Evolutionary conservation across 768 basidiomycete genomes (phyloP), one percentile per base, ranked within the genome.

Genomic region (Tricholoma flavovirens): DNA sequence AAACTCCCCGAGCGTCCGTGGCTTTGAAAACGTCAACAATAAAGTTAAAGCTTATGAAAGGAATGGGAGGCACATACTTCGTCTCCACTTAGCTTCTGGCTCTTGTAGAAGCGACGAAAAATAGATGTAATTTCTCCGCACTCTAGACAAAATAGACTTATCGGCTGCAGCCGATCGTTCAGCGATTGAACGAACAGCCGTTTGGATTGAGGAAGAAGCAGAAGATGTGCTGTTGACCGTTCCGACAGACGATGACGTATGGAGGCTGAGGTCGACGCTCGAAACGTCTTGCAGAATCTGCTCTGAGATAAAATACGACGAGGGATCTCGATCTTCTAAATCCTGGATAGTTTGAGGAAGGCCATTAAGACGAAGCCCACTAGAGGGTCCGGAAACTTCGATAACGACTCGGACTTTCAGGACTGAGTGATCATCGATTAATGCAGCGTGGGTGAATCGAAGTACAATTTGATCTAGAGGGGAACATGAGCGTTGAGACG

Each of bases 61-160:
- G 51, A 59, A 52, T 55, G 38, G 61, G n/a, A 57, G 57, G 26
- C 19, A 74, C 86, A 64, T 69, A 92, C 90, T 90, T 65, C 86
- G 78, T 66, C 86, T 86, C 96, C 96, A 99, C 70, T 99, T 99
- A 3, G 93, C 93, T 69, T 98, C 94, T 0, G 97, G 97, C 64
- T 98, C 96, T 70, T 98, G 97, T 49, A 99, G 71, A 49, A 99
- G 75, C 0, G 95, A 97, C 1, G 95, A 95, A 69, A 99, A 98
- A 71, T 98, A 98, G 53, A 98, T 98, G 64, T 99, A 99, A 68
- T 91, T 96, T 57, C 97, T 79, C 65, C 86, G 83, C 19, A 98
- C 90, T 60, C 93, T 78, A 5, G 90, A 85, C 14, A 90, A 66
- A n/a, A 98, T 88, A 3, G 87, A 83, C 67, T 93, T 92, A 60